phyloP scores from a whole-genome alignment of 768 basidiomycete genomes.

The Rhizopogon sp. region DNA sequence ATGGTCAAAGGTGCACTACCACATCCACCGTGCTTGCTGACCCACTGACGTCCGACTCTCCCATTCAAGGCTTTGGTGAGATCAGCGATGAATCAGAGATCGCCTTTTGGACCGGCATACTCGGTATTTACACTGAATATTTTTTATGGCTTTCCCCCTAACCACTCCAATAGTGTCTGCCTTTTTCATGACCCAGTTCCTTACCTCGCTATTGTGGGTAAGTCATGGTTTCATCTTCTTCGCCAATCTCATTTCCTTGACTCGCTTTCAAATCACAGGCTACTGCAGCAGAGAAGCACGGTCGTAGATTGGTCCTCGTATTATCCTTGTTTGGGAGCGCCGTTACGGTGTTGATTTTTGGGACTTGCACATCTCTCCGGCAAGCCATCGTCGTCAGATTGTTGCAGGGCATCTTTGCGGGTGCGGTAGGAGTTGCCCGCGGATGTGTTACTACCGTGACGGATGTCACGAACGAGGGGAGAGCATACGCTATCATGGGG shows the following conservation, averaged over 20 bases:
- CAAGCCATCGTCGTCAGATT: constrained; percentile 86
- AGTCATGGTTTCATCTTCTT: constrained; percentile 11
- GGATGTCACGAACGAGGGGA: constrained; percentile 86
- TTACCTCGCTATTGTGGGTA: constrained; percentile 93
- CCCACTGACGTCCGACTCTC: neutral
- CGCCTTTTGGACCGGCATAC: constrained; percentile 84
- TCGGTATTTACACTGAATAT: constrained; percentile 42
- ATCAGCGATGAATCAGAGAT: constrained; percentile 78
- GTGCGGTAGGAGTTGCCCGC: constrained; percentile 92
- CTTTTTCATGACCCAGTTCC: constrained; percentile 94
- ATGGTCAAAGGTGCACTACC: constrained; percentile 77
- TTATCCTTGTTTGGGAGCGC: constrained; percentile 85
- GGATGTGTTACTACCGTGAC: constrained; percentile 85
- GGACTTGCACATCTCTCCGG: constrained; percentile 66
- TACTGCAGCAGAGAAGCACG: constrained; percentile 86
- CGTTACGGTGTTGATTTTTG: constrained; percentile 71
- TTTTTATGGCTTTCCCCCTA: constrained; percentile 2
- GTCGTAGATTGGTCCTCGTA: constrained; percentile 77
- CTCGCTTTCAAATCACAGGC: constrained; percentile 42
- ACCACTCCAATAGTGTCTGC: constrained; percentile 50
- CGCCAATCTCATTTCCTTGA: constrained; percentile 7
- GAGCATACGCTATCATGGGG: constrained; percentile 93
- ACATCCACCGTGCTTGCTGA: constrained; percentile 8
- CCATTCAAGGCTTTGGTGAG: constrained; percentile 54
- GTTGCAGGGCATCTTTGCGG: constrained; percentile 87